Evolutionary conservation across 2,329 filamentous ascomycete genomes (phyloP).

Genomic region (Xylariaceae sp.): DNA sequence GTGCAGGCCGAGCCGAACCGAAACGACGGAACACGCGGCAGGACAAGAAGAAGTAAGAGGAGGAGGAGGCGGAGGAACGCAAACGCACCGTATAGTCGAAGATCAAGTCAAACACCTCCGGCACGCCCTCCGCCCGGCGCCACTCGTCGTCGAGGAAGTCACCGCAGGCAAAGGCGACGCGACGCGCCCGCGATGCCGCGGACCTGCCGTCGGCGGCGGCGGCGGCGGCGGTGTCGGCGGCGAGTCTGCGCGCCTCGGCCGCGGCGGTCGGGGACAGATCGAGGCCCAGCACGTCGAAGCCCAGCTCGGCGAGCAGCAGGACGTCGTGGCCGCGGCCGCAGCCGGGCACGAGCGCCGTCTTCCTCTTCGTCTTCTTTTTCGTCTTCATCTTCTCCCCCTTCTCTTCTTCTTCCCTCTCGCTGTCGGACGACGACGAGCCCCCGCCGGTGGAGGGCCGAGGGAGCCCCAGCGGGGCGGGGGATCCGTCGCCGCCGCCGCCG

Average conservation of each 20-base stretch:
- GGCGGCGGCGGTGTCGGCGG: conserved; percentile 29
- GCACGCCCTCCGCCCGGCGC: conserved; percentile 32
- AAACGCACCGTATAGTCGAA: conserved; percentile 53
- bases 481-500: too few species aligned
- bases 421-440: too few species aligned
- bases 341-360: conserved; percentile 66
- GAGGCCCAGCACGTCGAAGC: conserved; percentile 70
- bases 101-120: conserved; percentile 53
- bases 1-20: too few species aligned
- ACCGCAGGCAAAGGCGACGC: conserved; percentile 49
- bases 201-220: conserved; percentile 27
- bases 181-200: too few species aligned
- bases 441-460: too few species aligned
- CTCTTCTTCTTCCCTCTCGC: too few species aligned
- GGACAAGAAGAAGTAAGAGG: not conserved
- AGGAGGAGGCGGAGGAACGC: not conserved
- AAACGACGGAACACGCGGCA: not conserved
- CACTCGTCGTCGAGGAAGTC: conserved; percentile 62
- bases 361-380: too few species aligned
- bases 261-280: conserved; percentile 51
- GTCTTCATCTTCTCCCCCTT: too few species aligned
- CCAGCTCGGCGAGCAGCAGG: conserved; percentile 62
- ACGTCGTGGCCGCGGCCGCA: conserved; percentile 81
- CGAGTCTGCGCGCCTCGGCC: conserved; percentile 38
- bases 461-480: conserved; percentile 36